Evolutionary conservation across 768 basidiomycete genomes (phyloP).

Genomic region (Pleurotus djamor): DNA sequence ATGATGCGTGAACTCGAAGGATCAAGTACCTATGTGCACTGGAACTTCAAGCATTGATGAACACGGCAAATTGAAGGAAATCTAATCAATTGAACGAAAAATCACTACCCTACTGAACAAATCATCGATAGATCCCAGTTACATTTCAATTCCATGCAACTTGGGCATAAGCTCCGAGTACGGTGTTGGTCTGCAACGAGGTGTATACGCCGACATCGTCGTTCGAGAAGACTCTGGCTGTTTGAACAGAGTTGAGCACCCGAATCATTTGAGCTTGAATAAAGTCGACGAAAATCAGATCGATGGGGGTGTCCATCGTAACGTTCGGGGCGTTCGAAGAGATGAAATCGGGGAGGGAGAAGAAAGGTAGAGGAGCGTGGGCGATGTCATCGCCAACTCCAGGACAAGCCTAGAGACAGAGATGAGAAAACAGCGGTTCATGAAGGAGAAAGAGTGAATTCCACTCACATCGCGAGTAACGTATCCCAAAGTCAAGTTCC

Average conservation of each 20-base stretch:
- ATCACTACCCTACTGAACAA: no score
- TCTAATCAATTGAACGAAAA: no score
- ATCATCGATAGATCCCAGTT: no score
- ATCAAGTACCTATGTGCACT: no score
- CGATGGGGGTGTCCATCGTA: conserved; percentile 48
- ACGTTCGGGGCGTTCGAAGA: conserved; percentile 52
- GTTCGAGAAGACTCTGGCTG: conserved; percentile 41
- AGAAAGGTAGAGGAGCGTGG: conserved; percentile 61
- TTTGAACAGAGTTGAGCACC: conserved; percentile 58
- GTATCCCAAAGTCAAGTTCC: conserved; percentile 67
- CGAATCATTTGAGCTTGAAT: conserved; percentile 49
- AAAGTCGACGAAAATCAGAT: conserved; percentile 78
- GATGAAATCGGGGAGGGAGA: conserved; percentile 54
- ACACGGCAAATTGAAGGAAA: no score
- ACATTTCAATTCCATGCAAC: conserved; percentile 33
- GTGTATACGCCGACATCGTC: conserved; percentile 56
- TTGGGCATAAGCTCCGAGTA: conserved; percentile 58
- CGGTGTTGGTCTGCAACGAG: conserved; percentile 43
- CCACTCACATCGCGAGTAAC: conserved; percentile 64
- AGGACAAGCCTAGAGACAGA: conserved; percentile 52
- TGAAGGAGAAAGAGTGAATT: background rate
- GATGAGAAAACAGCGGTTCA: background rate
- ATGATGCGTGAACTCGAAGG: no score
- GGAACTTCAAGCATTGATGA: no score
- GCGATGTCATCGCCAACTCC: conserved; percentile 72